Percentiles rank a stretch among this genome's conserved stretches.
phyloP scores from a whole-genome alignment of 2,329 filamentous ascomycete genomes.

The Colletotrichum chrysophilum region DNA sequence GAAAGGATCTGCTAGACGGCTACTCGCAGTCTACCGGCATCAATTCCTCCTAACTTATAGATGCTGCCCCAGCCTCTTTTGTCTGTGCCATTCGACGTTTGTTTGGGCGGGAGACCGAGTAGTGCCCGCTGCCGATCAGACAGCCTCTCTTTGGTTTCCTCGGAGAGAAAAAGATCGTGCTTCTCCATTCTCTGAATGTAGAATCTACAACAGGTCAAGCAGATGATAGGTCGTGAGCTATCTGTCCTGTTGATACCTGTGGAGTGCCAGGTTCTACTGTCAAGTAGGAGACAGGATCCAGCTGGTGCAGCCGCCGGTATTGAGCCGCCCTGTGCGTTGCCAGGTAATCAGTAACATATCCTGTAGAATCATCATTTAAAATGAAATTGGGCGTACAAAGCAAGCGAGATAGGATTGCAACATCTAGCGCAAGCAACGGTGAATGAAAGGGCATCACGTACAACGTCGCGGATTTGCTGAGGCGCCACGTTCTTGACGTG shows the following conservation, averaged over 20 bases:
- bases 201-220: background rate
- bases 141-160: background rate
- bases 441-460: background rate
- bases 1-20: background rate
- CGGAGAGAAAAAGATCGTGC: background rate
- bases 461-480: background rate
- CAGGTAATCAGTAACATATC: background rate
- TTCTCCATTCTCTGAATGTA: background rate
- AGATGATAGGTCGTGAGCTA: background rate
- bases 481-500: background rate
- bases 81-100: background rate
- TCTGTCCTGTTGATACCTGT: background rate
- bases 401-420: background rate
- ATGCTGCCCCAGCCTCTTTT: background rate
- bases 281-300: background rate
- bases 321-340: background rate
- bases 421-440: background rate
- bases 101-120: background rate
- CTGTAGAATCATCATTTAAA: background rate
- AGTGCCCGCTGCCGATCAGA: background rate
- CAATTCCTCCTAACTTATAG: background rate
- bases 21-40: background rate
- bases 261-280: conserved; percentile 3
- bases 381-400: background rate
- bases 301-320: background rate